phyloP scores from a whole-genome alignment of 768 basidiomycete genomes.

The Crassisporium funariophilum region DNA sequence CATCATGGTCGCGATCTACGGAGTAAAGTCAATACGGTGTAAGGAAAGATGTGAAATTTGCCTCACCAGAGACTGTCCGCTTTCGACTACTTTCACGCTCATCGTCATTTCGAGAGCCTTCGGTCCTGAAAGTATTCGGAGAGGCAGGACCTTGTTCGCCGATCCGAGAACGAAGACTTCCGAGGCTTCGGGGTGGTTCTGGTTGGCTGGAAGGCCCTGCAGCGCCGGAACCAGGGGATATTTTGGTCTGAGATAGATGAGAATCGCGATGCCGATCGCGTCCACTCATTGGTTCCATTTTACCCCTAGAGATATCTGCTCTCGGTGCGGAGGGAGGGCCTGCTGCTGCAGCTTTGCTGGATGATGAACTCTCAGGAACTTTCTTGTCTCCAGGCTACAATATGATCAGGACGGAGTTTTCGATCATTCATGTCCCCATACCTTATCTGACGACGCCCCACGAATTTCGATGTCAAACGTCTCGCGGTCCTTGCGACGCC shows the following conservation, averaged over 20 bases:
- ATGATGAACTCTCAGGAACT: conserved; percentile 54
- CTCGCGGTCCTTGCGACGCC: conserved; percentile 71
- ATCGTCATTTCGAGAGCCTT: conserved; percentile 53
- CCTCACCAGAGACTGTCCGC: conserved; percentile 67
- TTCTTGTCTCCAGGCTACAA: conserved; percentile 56
- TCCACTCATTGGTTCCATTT: conserved; percentile 21
- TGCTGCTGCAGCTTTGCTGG: conserved; percentile 54
- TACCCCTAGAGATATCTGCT: conserved; percentile 33
- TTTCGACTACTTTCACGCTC: conserved; percentile 68
- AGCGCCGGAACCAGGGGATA: conserved; percentile 14
- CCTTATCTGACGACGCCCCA: conserved; percentile 61
- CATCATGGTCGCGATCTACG: conserved; percentile 67
- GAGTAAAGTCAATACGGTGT: conserved; percentile 4
- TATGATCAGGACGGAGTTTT: background rate
- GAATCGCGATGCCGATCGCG: conserved; percentile 55
- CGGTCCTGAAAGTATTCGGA: conserved; percentile 51
- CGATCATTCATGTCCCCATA: conserved; percentile 26
- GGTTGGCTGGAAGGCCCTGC: conserved; percentile 24
- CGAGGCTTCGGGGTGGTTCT: conserved; percentile 22
- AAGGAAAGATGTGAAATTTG: conserved; percentile 5
- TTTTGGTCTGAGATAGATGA: conserved; percentile 35
- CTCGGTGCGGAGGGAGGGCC: conserved; percentile 74
- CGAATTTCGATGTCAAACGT: conserved; percentile 50
- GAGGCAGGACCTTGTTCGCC: conserved; percentile 58
- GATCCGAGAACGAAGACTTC: conserved; percentile 39